phyloP scores from a whole-genome alignment of 768 basidiomycete species.

The Mycena albidolilacea region DNA sequence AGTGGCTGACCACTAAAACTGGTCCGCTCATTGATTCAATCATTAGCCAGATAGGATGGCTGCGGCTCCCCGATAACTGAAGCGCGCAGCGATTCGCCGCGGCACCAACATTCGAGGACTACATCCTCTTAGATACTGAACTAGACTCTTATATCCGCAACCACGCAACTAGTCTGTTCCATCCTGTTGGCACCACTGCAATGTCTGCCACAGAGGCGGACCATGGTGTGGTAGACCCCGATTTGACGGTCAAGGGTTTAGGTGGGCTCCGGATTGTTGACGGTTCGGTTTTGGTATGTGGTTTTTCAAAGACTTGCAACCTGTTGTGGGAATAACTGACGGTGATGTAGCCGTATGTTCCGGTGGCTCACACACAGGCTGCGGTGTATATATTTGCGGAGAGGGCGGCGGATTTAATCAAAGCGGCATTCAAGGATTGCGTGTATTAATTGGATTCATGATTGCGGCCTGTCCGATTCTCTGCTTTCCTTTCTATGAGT shows the following conservation, averaged over 20 bases:
- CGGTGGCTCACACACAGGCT: slow-evolving; percentile 32
- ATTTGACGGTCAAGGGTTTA: slow-evolving; percentile 47
- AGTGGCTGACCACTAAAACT: slow-evolving; percentile 39
- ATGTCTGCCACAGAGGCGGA: slow-evolving; percentile 43
- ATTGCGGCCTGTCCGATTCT: no score
- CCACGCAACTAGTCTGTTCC: slow-evolving; percentile 30
- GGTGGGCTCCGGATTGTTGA: slow-evolving; percentile 48
- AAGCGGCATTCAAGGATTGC: neutral
- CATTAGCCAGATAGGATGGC: slow-evolving; percentile 36
- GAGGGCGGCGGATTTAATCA: slow-evolving; percentile 29
- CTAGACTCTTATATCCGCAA: slow-evolving; percentile 37
- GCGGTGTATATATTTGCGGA: slow-evolving; percentile 34
- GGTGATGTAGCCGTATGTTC: slow-evolving; percentile 22
- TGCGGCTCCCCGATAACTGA: slow-evolving; percentile 40
- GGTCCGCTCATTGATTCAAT: slow-evolving; percentile 36
- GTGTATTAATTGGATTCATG: no score
- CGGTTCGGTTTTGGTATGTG: slow-evolving; percentile 42
- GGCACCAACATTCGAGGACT: slow-evolving; percentile 37
- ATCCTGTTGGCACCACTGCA: slow-evolving; percentile 43
- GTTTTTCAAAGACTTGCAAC: neutral
- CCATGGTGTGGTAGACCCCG: slow-evolving; percentile 46
- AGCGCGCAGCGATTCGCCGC: slow-evolving; percentile 33
- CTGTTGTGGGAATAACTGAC: slow-evolving; percentile 1
- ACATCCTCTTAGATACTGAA: slow-evolving; percentile 39
- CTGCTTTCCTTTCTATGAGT: no score